These are phyloP conservation scores for Cladosporium phlei DNA, from an alignment of 2,329 filamentous ascomycete species.

Conservation along the genomic window DNA sequence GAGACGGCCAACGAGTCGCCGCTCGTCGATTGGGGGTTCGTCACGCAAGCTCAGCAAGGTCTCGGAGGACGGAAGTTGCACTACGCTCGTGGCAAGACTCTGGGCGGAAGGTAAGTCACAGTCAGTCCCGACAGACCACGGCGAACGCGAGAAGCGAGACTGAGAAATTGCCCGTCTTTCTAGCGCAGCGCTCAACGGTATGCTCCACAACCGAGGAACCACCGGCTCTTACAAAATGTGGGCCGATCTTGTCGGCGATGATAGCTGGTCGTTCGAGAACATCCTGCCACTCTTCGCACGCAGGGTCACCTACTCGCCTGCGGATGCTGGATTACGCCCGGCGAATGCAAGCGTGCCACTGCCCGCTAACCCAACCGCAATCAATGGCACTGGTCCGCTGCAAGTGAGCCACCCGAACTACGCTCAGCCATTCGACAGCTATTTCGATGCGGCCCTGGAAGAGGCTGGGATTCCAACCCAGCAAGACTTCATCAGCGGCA, in stretches of 20 bases:
- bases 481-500: background rate
- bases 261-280: conserved; percentile 28
- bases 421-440: background rate
- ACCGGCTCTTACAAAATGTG: conserved; percentile 30
- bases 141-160: conserved; percentile 25
- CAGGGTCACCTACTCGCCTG: conserved; percentile 19
- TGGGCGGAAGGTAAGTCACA: conserved; percentile 17
- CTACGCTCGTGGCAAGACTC: conserved; percentile 25
- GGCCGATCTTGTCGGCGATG: conserved; percentile 34
- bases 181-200: conserved; percentile 15
- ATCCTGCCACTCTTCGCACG: conserved; percentile 26
- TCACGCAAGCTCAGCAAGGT: conserved; percentile 17
- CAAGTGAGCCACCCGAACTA: conserved; percentile 29
- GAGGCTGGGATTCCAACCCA: background rate
- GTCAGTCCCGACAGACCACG: conserved; percentile 26
- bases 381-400: conserved; percentile 27
- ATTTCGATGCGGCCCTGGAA: background rate
- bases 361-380: conserved; percentile 13
- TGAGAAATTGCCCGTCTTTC: too few species aligned
- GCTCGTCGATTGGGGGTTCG: conserved; percentile 28
- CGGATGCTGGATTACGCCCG: conserved; percentile 2
- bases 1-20: conserved; percentile 15
- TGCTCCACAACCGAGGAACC: conserved; percentile 28
- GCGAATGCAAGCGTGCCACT: conserved; percentile 3
- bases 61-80: conserved; percentile 9